Conservation (phyloP, 164 flowering plant genomes). For the Litsea cubeba region DNA sequence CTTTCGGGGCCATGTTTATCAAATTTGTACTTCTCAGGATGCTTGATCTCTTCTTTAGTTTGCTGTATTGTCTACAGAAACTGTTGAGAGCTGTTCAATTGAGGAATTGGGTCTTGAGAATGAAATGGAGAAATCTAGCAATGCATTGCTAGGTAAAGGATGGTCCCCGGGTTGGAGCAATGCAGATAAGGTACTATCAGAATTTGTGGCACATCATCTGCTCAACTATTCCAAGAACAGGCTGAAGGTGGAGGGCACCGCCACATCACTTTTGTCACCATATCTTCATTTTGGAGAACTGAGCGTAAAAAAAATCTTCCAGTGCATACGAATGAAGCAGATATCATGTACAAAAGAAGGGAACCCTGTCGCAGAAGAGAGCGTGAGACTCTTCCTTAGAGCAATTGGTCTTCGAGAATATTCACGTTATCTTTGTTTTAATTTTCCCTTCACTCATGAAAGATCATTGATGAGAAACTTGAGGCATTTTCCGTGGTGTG, state of each 20-base stretch:
- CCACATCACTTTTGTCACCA: constrained; percentile 81
- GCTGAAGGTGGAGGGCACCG: constrained; percentile 45
- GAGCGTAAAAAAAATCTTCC: constrained; percentile 71
- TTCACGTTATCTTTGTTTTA: constrained; percentile 87
- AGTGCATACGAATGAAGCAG: constrained; percentile 57
- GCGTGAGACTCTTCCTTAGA: constrained; percentile 55
- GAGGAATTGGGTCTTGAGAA: constrained; percentile 84
- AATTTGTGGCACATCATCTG: constrained; percentile 57
- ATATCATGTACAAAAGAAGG: constrained; percentile 59
- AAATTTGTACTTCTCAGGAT: not conserved
- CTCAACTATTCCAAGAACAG: constrained; percentile 52
- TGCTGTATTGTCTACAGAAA: constrained; percentile 36
- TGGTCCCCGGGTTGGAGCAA: constrained; percentile 96
- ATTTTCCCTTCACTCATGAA: constrained; percentile 88
- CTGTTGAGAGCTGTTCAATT: constrained; percentile 39
- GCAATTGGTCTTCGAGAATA: constrained; percentile 85
- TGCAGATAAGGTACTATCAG: constrained; percentile 63
- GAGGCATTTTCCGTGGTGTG: constrained; percentile 70
- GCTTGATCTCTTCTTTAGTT: constrained; percentile 4
- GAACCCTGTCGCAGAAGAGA: constrained; percentile 47
- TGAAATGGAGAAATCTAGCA: constrained; percentile 83
- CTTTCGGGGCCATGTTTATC: not conserved
- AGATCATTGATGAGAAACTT: constrained; percentile 58
- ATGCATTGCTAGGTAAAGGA: constrained; percentile 68
- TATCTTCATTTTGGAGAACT: constrained; percentile 87